These are phyloP conservation scores for Ilex paraguariensis DNA, from an alignment of 305 asterid species.

Conservation along the genomic window DNA sequence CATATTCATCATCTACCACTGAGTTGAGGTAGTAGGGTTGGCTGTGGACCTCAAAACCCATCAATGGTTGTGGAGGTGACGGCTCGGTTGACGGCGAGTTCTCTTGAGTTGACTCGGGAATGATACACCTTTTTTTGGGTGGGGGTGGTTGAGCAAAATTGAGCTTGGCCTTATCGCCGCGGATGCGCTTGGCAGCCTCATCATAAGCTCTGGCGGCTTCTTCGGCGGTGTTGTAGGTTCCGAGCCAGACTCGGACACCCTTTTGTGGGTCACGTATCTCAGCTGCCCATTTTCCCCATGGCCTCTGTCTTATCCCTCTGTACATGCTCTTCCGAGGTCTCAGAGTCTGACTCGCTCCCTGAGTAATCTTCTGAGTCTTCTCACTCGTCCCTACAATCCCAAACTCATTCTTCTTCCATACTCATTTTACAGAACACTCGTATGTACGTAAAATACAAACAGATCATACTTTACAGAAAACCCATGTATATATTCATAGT, in stretches of 20 bases:
- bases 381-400: slow-evolving; percentile 15
- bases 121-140: neutral
- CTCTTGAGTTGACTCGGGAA: slow-evolving; percentile 5
- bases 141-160: slow-evolving; percentile 34
- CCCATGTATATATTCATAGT: too few relatives aligned
- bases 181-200: slow-evolving; percentile 68
- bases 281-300: slow-evolving; percentile 98
- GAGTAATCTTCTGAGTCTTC: slow-evolving; percentile 21
- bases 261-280: slow-evolving; percentile 78
- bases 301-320: slow-evolving; percentile 82
- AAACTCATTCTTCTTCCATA: too few relatives aligned
- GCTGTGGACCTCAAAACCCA: slow-evolving; percentile 10
- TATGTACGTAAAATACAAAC: too few relatives aligned
- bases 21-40: slow-evolving; percentile 23
- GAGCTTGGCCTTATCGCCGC: slow-evolving; percentile 77
- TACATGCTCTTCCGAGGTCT: slow-evolving; percentile 57
- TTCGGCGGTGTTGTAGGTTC: slow-evolving; percentile 62
- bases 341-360: slow-evolving; percentile 3
- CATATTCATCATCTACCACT: slow-evolving; percentile 8
- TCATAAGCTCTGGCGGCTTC: slow-evolving; percentile 81
- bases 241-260: slow-evolving; percentile 73
- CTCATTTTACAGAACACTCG: too few relatives aligned
- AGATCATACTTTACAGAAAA: too few relatives aligned
- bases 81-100: neutral
- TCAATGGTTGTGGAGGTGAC: neutral